Conservation (phyloP, 805 yeast species). For the Teunomyces panamensis region DNA sequence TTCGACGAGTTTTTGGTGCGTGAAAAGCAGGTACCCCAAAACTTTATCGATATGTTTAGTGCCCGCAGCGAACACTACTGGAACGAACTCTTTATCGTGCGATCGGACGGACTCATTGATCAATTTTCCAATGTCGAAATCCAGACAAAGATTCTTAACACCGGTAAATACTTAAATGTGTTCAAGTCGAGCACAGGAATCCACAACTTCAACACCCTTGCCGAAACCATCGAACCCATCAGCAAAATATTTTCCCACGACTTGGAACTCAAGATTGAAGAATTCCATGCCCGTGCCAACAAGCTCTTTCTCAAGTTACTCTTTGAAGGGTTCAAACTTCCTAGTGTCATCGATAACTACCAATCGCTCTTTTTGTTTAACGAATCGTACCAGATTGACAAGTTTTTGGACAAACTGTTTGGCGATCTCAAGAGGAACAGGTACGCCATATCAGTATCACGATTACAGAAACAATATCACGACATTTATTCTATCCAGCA, state of each 20-base stretch:
- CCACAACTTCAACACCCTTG: conserved; percentile 27
- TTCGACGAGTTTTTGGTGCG: conserved; percentile 80
- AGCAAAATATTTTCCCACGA: conserved; percentile 36
- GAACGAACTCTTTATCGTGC: conserved; percentile 70
- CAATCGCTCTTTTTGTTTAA: conserved; percentile 58
- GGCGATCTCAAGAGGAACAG: conserved; percentile 51
- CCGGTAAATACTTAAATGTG: conserved; percentile 84
- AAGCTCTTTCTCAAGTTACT: conserved; percentile 53
- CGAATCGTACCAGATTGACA: conserved; percentile 48
- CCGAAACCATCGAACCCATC: conserved; percentile 27
- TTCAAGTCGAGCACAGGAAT: conserved; percentile 58
- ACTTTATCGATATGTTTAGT: conserved; percentile 22
- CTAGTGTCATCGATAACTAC: conserved; percentile 44
- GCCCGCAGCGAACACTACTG: conserved; percentile 59
- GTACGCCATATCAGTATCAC: conserved; percentile 27
- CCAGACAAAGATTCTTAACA: conserved; percentile 64
- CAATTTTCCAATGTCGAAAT: conserved; percentile 54
- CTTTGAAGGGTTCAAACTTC: conserved; percentile 57
- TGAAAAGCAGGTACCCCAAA: conserved; percentile 31
- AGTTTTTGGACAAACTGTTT: conserved; percentile 49
- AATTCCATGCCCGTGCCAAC: conserved; percentile 69
- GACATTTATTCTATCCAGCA: conserved; percentile 11
- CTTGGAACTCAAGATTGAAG: conserved; percentile 53
- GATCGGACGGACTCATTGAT: conserved; percentile 70
- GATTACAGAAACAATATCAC: conserved; percentile 22